phyloP scores from a whole-genome alignment of 2,329 filamentous ascomycete species.

The Orbilia blumenaviensis region DNA sequence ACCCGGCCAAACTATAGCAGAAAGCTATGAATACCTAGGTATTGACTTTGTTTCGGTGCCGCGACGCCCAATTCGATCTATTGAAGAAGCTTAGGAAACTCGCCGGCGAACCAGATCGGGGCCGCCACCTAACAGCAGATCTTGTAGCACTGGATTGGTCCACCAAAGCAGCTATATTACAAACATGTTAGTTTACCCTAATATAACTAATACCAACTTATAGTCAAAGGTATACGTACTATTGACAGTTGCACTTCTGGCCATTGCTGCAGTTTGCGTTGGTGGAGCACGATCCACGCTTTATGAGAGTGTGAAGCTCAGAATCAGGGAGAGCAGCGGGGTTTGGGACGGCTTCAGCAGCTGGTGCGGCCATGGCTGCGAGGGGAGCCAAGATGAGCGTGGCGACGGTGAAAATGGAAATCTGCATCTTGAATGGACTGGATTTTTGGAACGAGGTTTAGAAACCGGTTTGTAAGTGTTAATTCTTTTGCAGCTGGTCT shows the following conservation, averaged over 20 bases:
- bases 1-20: no score
- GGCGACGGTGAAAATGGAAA: conserved; percentile 34
- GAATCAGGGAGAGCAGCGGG: conserved; percentile 16
- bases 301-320: conserved; percentile 27
- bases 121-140: conserved; percentile 28
- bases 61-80: no score
- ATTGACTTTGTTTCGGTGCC: no score
- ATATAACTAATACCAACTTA: background rate
- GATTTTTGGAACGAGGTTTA: background rate
- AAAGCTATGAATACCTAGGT: no score
- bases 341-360: conserved; percentile 16
- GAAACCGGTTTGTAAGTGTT: background rate
- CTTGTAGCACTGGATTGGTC: conserved; percentile 29
- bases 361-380: conserved; percentile 38
- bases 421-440: conserved; percentile 26
- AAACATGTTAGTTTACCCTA: background rate
- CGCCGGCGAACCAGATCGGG: background rate
- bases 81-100: background rate
- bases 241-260: conserved; percentile 32
- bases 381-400: conserved; percentile 40
- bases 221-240: background rate
- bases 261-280: conserved; percentile 12
- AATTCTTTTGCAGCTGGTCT: no score
- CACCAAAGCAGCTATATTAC: conserved; percentile 24
- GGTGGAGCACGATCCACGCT: conserved; percentile 27